Evolutionary conservation across 2,329 filamentous ascomycete species (phyloP), one percentile per base, ranked within the genome.

Genomic region (Colletotrichum lini): DNA sequence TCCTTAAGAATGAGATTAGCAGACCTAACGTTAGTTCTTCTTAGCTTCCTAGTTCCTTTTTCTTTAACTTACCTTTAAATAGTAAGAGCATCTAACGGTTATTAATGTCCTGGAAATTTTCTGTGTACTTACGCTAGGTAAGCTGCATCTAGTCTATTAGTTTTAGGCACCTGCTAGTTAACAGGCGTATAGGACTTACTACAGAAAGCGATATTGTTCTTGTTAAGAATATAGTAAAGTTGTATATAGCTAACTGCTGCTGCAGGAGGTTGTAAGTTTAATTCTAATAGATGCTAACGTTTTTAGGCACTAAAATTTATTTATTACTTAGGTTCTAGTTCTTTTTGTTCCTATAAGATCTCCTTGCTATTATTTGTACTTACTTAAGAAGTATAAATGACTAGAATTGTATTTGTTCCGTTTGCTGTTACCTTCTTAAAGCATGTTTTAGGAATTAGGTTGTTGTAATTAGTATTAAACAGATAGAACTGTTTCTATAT

Each of bases 81-180:
- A 80, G 78, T 78, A 83, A 80, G 76, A 84, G 3, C 83, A 87
- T 23, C 79, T 89, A 3, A 89, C 86, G 0, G 80, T 89, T 6
- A 88, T 88, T 13, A 86, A 89, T 21, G 85, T 89, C 0, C 87
- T 86, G 0, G 87, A 87, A 0, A 85, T 88, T 35, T 88, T 89
- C 67, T 80, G 82, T 10, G 73, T 75, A n/a, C 61, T 35, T 0
- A 77, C 75, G 0, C 70, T 73, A 62, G 85, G 60, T 63, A 38
- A 44, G 21, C 49, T 53, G n/a, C 9, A 53, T 4, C 35, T 63
- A 38, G 44, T 53, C n/a, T 18, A 65, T 7, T 57, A 10, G 73
- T 74, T 21, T 60, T 65, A 44, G 38, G 16, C 52, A 49, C n/a
- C 30, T 2, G 16, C 16, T 35, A 23, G 38, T 49, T 47, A 9